Percentiles rank a stretch among this genome's conserved stretches.
Conservation (phyloP, 140 eudicot genomes). For the Artemisia princeps region DNA sequence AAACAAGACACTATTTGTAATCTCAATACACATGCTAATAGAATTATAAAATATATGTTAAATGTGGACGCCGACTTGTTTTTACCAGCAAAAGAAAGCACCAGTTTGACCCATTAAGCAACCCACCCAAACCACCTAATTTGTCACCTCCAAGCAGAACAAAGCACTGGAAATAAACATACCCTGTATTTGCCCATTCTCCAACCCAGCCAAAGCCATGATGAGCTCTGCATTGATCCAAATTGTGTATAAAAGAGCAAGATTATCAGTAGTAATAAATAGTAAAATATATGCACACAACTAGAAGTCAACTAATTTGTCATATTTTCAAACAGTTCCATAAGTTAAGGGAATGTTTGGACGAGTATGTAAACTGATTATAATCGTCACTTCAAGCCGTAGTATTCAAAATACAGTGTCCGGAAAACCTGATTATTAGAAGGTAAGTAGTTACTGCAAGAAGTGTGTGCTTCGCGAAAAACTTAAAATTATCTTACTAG, state of each 20-base stretch:
- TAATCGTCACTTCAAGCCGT: not conserved
- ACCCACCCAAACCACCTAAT: conserved; percentile 5
- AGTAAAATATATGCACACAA: conserved; percentile 7
- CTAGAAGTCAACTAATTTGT: conserved; percentile 1
- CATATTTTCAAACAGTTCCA: not conserved
- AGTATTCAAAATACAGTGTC: not conserved
- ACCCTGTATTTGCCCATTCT: conserved; percentile 99
- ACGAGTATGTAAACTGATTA: not conserved
- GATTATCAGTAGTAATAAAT: conserved; percentile 16
- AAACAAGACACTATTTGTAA: too few relatives aligned
- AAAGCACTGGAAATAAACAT: conserved; percentile 22
- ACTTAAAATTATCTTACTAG: not conserved
- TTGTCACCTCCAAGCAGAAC: not conserved
- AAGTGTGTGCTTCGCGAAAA: not conserved
- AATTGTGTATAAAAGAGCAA: conserved; percentile 8
- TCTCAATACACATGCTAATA: too few relatives aligned
- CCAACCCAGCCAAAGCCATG: conserved; percentile 99
- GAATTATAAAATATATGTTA: too few relatives aligned
- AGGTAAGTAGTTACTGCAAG: not conserved
- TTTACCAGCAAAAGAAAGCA: not conserved
- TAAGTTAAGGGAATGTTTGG: not conserved
- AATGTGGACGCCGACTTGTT: too few relatives aligned
- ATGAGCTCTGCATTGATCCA: conserved; percentile 63
- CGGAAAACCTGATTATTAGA: not conserved
- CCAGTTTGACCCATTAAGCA: not conserved